These are phyloP conservation scores for Brassica hybrid DNA, from an alignment of 441 rosid genomes.

Conservation along the genomic window DNA sequence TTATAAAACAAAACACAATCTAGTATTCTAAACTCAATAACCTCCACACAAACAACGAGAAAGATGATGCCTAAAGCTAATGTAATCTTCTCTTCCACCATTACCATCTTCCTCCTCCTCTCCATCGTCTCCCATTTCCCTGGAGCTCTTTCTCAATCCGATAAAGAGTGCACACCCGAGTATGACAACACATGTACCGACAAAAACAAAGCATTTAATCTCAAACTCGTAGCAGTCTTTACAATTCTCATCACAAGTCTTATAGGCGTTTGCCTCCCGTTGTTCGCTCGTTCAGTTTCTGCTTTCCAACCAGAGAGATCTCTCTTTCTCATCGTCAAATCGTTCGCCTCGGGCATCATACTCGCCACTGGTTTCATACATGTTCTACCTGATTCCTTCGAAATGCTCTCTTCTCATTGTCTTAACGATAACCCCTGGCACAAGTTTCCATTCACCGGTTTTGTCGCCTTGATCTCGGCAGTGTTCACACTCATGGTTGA, in stretches of 20 bases:
- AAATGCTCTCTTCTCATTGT: constrained; percentile 35
- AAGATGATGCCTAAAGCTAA: neutral
- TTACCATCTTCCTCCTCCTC: constrained; percentile 26
- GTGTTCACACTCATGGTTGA: constrained; percentile 42
- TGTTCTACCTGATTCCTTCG: constrained; percentile 34
- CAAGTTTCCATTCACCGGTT: constrained; percentile 39
- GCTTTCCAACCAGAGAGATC: constrained; percentile 32
- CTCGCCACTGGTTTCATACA: constrained; percentile 41
- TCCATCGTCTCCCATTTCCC: constrained; percentile 33
- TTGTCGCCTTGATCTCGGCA: constrained; percentile 36
- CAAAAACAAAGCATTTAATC: constrained; percentile 31
- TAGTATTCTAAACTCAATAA: constrained; percentile 7
- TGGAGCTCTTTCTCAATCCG: constrained; percentile 31
- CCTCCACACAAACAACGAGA: constrained; percentile 5
- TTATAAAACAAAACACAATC: neutral
- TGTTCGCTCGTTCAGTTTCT: constrained; percentile 31
- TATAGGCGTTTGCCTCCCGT: constrained; percentile 36
- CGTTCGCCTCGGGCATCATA: constrained; percentile 42
- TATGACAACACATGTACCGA: constrained; percentile 19
- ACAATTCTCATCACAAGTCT: constrained; percentile 30
- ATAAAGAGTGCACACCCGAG: neutral
- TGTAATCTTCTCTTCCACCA: neutral
- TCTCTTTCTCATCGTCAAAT: constrained; percentile 28
- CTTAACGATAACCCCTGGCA: constrained; percentile 35
- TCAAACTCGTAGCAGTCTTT: constrained; percentile 37